A percentile compares a stretch with the other conserved stretches of the same genome.
These are phyloP conservation scores for Moesziomyces aphidis DNA, from an alignment of 1,284 basidiomycete species.

Conservation along the genomic window DNA sequence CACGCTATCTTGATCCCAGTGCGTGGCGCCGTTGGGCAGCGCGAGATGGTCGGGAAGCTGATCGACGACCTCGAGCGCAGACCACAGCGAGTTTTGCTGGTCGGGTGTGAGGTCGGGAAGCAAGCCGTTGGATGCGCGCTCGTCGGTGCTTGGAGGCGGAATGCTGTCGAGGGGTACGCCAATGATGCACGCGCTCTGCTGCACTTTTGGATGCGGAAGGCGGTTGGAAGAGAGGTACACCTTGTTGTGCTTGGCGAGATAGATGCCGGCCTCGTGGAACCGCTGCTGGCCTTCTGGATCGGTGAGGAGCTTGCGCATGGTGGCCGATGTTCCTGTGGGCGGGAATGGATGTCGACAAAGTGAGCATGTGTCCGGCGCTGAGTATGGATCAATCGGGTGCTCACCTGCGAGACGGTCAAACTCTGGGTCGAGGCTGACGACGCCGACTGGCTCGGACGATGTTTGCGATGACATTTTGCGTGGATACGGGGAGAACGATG, in stretches of 20 bases:
- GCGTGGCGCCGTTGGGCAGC: slow-evolving; percentile 41
- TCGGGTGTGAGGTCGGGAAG: slow-evolving; percentile 17
- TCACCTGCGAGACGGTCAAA: slow-evolving; percentile 37
- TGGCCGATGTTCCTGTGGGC: background rate
- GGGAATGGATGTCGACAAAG: no score
- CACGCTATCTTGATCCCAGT: slow-evolving; percentile 39
- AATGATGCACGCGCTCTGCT: slow-evolving; percentile 28
- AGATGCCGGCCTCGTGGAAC: slow-evolving; percentile 51
- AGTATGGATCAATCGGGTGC: background rate
- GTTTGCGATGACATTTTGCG: slow-evolving; percentile 6
- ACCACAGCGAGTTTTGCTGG: slow-evolving; percentile 27
- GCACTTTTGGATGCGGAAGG: slow-evolving; percentile 14
- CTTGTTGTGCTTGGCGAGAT: slow-evolving; percentile 34
- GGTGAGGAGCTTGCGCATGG: slow-evolving; percentile 32
- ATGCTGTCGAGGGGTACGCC: slow-evolving; percentile 22
- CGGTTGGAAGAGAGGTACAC: slow-evolving; percentile 46
- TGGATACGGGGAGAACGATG: background rate
- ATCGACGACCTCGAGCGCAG: slow-evolving; percentile 19
- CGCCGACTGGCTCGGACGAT: slow-evolving; percentile 11
- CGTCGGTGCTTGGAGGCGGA: slow-evolving; percentile 7
- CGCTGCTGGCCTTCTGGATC: slow-evolving; percentile 28
- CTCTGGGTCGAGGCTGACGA: slow-evolving; percentile 38
- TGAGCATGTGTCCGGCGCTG: background rate
- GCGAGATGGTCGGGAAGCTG: slow-evolving; percentile 26
- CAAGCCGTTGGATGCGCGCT: slow-evolving; percentile 5